Evolutionary conservation across 495 filamentous ascomycete species (phyloP), one percentile per base, ranked within the genome.

Genomic region (Sphaerosporella brunnea): DNA sequence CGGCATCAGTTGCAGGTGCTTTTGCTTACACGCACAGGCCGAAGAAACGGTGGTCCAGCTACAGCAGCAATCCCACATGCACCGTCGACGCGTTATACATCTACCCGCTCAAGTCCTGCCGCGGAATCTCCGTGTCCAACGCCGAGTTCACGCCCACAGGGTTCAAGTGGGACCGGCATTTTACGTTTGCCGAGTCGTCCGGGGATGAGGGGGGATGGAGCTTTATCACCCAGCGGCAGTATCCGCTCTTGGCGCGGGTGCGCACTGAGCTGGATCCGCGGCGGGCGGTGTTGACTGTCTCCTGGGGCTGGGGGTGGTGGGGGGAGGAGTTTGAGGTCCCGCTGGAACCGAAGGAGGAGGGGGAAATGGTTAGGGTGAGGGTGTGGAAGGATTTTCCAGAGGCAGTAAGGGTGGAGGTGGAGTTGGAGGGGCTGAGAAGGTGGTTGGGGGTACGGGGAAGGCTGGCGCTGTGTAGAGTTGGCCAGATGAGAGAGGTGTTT

Each of bases 51-150:
- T n/a, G n/a, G n/a, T n/a, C n/a, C n/a, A n/a, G n/a, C n/a, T n/a
- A n/a, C n/a, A n/a, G n/a, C n/a, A n/a, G n/a, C n/a, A n/a, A n/a
- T n/a, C n/a, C n/a, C n/a, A n/a, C n/a, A n/a, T n/a, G n/a, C n/a
- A n/a, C n/a, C 28, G 28, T 32, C 28, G 28, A 5, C 28, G 21
- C 40, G 2, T 70, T 94, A 32, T 86, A 79, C 67, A 78, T 84
- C 34, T 93, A 87, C 61, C 88, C 88, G 0, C 66, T 94, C 54
- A 95, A 95, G 66, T 84, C 80, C 48, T 94, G 87, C 60, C 68
- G 70, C 51, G 82, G 79, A 11, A 43, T 43, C 2, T 24, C 21
- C 13, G 2, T 43, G 2, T n/a, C 9, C 11, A 16, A 8, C 40
- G 24, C 40, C 21, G 13, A 11, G 2, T 9, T 43, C 21, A 18